A percentile compares a stretch with the other conserved stretches of the same genome.
These are phyloP conservation scores for Sphagnum tenellum DNA, from an alignment of 225 moss, liverwort and hornwort genomes.

Conservation along the genomic window DNA sequence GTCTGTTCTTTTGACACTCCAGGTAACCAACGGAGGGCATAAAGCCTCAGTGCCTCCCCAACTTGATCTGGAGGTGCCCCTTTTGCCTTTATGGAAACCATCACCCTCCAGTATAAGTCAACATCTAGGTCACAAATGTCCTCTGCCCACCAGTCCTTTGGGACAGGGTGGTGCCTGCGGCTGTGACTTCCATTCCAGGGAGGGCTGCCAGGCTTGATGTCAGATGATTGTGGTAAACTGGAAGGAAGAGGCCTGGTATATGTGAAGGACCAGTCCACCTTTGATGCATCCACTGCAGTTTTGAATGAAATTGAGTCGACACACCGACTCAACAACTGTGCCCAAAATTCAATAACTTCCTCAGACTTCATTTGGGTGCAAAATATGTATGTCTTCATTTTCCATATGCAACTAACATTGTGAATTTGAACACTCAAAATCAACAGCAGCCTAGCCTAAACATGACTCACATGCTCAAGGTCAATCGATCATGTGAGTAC, in stretches of 20 bases:
- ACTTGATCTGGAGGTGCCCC: conserved; percentile 44
- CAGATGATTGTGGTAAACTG: conserved; percentile 37
- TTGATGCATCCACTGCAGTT: conserved; percentile 37
- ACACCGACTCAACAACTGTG: conserved; percentile 46
- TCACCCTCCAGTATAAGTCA: conserved; percentile 82
- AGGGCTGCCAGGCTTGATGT: conserved; percentile 27
- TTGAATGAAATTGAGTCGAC: conserved; percentile 70
- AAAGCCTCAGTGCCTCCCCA: conserved; percentile 57
- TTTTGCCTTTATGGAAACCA: conserved; percentile 59
- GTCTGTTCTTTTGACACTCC: conserved; percentile 44
- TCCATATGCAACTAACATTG: too few species aligned
- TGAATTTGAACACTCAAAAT: too few species aligned
- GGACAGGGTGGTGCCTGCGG: conserved; percentile 46
- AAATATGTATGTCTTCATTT: too few species aligned
- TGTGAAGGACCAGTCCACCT: conserved; percentile 77
- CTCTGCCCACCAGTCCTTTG: conserved; percentile 90
- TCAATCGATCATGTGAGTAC: neutral
- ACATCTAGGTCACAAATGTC: conserved; percentile 78
- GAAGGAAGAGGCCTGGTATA: conserved; percentile 50
- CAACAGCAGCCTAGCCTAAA: too few species aligned
- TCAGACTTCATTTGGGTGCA: too few species aligned
- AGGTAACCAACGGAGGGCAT: conserved; percentile 73
- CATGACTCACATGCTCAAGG: too few species aligned
- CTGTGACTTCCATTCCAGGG: conserved; percentile 65
- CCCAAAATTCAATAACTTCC: neutral